phyloP scores from a whole-genome alignment of 768 basidiomycete species.

The Pisolithus sp. region DNA sequence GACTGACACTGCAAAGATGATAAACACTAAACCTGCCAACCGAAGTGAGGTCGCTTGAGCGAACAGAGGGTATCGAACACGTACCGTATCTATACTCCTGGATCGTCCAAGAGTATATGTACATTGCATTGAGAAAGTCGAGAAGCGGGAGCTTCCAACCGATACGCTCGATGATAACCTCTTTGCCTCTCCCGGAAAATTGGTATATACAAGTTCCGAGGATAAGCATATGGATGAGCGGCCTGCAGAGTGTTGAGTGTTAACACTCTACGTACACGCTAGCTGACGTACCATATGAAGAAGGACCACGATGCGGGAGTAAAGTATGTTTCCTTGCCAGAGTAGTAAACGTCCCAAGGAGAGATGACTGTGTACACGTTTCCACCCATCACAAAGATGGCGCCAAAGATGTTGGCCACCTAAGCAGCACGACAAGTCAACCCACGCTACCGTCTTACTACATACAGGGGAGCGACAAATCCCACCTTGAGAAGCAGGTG shows the following conservation, averaged over 20 bases:
- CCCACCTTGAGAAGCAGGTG: constrained; percentile 50
- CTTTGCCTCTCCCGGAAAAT: constrained; percentile 48
- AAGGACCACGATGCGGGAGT: constrained; percentile 61
- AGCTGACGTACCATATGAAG: constrained; percentile 46
- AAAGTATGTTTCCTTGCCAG: constrained; percentile 57
- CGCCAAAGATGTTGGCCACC: constrained; percentile 52
- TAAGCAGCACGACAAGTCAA: constrained; percentile 14
- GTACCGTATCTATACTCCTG: constrained; percentile 42
- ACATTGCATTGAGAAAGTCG: constrained; percentile 57
- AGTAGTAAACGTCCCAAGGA: constrained; percentile 41
- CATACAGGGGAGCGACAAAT: background rate
- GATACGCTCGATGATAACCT: constrained; percentile 55
- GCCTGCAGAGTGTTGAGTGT: constrained; percentile 30
- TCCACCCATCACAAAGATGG: constrained; percentile 49
- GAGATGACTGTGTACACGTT: constrained; percentile 58
- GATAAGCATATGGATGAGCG: constrained; percentile 58
- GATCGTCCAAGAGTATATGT: constrained; percentile 53
- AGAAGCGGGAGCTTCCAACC: constrained; percentile 63
- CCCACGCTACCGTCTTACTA: background rate
- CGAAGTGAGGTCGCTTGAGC: constrained; percentile 8
- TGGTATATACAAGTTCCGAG: constrained; percentile 60
- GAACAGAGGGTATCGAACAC: constrained; percentile 7
- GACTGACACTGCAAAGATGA: constrained; percentile 41
- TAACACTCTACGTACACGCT: background rate
- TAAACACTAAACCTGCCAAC: constrained; percentile 31